Percentiles rank a stretch among this genome's conserved stretches.
phyloP scores from a whole-genome alignment of 2,329 filamentous ascomycete species.

The Venturia asperata region DNA sequence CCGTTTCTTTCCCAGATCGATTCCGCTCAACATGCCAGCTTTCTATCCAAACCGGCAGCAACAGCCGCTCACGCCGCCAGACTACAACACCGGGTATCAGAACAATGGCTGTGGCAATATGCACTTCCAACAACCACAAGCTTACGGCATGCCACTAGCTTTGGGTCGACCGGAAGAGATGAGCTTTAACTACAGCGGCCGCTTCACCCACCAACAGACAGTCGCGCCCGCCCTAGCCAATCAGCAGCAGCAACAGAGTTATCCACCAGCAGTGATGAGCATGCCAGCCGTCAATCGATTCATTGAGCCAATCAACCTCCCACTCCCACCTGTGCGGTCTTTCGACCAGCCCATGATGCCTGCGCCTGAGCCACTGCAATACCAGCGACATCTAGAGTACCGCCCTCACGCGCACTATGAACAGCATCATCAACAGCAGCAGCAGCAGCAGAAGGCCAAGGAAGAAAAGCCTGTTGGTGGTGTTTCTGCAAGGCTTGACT shows the following conservation, averaged over 20 bases:
- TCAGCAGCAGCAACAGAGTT: slow-evolving; percentile 35
- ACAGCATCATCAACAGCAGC: slow-evolving; percentile 31
- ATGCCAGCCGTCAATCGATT: slow-evolving; percentile 32
- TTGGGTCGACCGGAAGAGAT: slow-evolving; percentile 38
- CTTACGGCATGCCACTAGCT: slow-evolving; percentile 35
- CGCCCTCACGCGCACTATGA: slow-evolving; percentile 10
- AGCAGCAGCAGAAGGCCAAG: slow-evolving; percentile 41
- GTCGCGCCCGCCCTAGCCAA: slow-evolving; percentile 32
- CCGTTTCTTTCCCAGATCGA: slow-evolving; percentile 37
- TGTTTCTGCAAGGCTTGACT: slow-evolving; percentile 89
- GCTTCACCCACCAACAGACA: slow-evolving; percentile 39
- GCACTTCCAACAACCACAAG: slow-evolving; percentile 38
- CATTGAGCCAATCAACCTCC: slow-evolving; percentile 18
- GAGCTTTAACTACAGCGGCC: slow-evolving; percentile 40
- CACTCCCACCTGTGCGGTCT: slow-evolving; percentile 22
- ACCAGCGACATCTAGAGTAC: slow-evolving; percentile 12
- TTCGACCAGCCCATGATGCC: slow-evolving; percentile 39
- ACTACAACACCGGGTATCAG: slow-evolving; percentile 39
- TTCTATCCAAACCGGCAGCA: slow-evolving; percentile 41
- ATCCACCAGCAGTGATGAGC: slow-evolving; percentile 23
- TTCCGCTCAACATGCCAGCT: slow-evolving; percentile 41
- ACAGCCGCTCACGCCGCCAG: slow-evolving; percentile 44
- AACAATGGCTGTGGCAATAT: slow-evolving; percentile 38
- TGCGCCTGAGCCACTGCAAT: slow-evolving; percentile 25
- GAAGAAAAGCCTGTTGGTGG: slow-evolving; percentile 69